These are phyloP conservation scores for Ophiostoma ulmi DNA, from an alignment of 2,329 filamentous ascomycete genomes.

Conservation along the genomic window DNA sequence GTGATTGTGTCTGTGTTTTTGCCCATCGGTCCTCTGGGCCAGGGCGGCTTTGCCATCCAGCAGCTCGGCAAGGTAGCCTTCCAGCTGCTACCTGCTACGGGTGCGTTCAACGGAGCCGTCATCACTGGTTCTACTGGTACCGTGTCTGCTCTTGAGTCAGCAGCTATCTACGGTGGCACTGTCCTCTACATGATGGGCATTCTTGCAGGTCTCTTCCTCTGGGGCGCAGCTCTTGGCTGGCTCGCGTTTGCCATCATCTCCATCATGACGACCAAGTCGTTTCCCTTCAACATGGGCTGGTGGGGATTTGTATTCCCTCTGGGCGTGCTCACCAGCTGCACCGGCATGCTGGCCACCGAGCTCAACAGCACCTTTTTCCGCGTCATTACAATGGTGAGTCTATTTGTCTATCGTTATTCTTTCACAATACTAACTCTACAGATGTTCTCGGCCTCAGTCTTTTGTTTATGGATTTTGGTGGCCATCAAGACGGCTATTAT, in stretches of 20 bases:
- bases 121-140: slow-evolving; percentile 29
- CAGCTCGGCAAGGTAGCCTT: slow-evolving; percentile 40
- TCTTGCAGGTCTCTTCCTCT: slow-evolving; percentile 34
- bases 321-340: slow-evolving; percentile 40
- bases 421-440: not conserved
- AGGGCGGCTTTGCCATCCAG: slow-evolving; percentile 52
- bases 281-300: slow-evolving; percentile 39
- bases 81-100: slow-evolving; percentile 32
- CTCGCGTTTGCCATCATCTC: slow-evolving; percentile 34
- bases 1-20: slow-evolving; percentile 60
- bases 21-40: slow-evolving; percentile 57
- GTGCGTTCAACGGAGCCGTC: slow-evolving; percentile 36
- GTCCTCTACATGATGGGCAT: slow-evolving; percentile 53
- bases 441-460: slow-evolving; percentile 40
- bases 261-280: slow-evolving; percentile 34
- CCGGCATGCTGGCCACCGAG: slow-evolving; percentile 38
- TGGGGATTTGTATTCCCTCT: slow-evolving; percentile 40
- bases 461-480: slow-evolving; percentile 42
- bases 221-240: slow-evolving; percentile 36
- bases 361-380: slow-evolving; percentile 43
- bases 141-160: slow-evolving; percentile 33
- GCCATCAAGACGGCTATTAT: slow-evolving; percentile 37
- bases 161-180: slow-evolving; percentile 42
- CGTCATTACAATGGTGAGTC: slow-evolving; percentile 33
- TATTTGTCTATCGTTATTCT: not conserved